These are phyloP conservation scores for Corynascus novoguineensis DNA, from an alignment of 495 filamentous ascomycete genomes.

Conservation along the genomic window DNA sequence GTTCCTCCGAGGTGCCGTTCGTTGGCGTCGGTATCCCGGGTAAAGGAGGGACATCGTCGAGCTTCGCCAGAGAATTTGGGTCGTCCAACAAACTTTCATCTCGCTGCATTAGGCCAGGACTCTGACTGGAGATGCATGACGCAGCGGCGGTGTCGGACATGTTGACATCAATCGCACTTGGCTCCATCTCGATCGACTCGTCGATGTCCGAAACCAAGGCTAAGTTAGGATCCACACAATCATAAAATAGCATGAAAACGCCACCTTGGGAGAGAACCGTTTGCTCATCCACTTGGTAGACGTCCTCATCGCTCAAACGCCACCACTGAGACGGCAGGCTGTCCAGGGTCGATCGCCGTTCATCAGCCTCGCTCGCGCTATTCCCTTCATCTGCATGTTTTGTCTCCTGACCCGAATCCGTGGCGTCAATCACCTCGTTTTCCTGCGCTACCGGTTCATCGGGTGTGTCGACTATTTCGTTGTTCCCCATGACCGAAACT, in stretches of 20 bases:
- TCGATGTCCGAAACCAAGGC: conserved; percentile 15
- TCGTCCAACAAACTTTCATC: neutral
- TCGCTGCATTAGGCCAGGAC: neutral
- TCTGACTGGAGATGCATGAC: neutral
- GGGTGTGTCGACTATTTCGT: neutral
- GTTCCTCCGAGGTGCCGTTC: too few relatives aligned
- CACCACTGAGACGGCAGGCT: conserved; percentile 54
- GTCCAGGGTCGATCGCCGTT: neutral
- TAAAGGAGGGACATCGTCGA: neutral
- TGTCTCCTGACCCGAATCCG: neutral
- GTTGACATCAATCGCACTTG: neutral
- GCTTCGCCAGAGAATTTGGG: neutral
- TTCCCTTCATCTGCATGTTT: neutral
- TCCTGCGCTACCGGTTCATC: neutral
- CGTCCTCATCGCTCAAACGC: conserved; percentile 79
- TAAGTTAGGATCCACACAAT: conserved; percentile 49
- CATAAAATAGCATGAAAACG: conserved; percentile 97
- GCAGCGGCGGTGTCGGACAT: neutral
- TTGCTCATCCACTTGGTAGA: conserved; percentile 64
- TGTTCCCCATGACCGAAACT: neutral
- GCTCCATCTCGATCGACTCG: neutral
- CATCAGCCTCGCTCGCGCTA: neutral
- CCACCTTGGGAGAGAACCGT: conserved; percentile 72
- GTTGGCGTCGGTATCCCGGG: neutral
- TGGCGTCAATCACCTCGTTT: neutral